A percentile compares a stretch with the other conserved stretches of the same genome.
Evolutionary conservation across 352 stramenopile genomes (phyloP).

Genomic region (Phytophthora megakarya): DNA sequence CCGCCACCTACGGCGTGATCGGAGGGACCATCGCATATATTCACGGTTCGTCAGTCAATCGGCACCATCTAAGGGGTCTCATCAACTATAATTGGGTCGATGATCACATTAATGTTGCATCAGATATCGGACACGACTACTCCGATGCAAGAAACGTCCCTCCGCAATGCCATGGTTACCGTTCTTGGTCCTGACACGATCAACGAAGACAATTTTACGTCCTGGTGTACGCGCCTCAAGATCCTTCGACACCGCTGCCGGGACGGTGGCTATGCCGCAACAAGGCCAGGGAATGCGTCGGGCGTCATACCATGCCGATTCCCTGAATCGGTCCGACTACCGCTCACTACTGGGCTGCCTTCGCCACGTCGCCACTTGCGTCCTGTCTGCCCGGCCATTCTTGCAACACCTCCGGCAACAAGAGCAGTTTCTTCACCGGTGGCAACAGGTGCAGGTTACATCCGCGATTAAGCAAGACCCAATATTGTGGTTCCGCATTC

Average conservation of each 20-base stretch:
- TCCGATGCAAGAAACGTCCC: constrained; percentile 5
- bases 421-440: constrained; percentile 3
- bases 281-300: constrained; percentile 4
- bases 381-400: neutral
- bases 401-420: constrained; percentile 4
- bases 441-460: neutral
- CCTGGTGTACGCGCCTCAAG: constrained; percentile 7
- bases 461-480: constrained; percentile 16
- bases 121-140: neutral
- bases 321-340: too few relatives aligned
- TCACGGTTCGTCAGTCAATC: constrained; percentile 5
- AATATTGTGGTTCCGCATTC: constrained; percentile 24
- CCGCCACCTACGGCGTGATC: constrained; percentile 14
- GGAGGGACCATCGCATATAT: constrained; percentile 14
- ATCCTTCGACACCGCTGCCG: constrained; percentile 13
- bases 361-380: too few relatives aligned
- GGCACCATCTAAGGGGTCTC: neutral
- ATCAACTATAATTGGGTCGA: constrained; percentile 33
- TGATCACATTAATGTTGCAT: constrained; percentile 22
- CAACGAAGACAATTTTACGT: constrained; percentile 30
- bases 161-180: constrained; percentile 16
- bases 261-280: constrained; percentile 18
- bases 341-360: too few relatives aligned
- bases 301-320: too few relatives aligned
- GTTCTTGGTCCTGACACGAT: constrained; percentile 9